Percentiles rank a stretch among this genome's conserved stretches.
Conservation (phyloP, 2,329 filamentous ascomycete species). For the Bimuria novae-zelandiae region DNA sequence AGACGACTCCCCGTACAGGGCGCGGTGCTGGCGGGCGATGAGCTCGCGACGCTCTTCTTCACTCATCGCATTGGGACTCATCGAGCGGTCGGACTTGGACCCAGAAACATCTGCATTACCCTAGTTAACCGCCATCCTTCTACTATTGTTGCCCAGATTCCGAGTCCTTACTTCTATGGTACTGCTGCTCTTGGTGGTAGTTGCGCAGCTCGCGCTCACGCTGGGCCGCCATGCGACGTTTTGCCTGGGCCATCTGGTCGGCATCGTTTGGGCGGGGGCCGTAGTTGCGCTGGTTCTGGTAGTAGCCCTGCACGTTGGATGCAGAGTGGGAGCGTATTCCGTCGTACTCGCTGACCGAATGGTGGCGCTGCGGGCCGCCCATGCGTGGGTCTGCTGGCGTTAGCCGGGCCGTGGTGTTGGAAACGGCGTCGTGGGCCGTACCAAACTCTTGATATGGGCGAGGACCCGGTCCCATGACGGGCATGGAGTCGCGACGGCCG, state of each 20-base stretch:
- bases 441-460: slow-evolving; percentile 64
- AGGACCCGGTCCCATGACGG: slow-evolving; percentile 63
- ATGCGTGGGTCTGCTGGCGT: slow-evolving; percentile 69
- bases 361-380: slow-evolving; percentile 72
- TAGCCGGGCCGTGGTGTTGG: slow-evolving; percentile 18
- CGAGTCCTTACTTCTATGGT: slow-evolving; percentile 96
- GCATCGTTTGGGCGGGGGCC: slow-evolving; percentile 87
- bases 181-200: slow-evolving; percentile 99
- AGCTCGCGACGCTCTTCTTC: slow-evolving; percentile 96
- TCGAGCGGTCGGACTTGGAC: slow-evolving; percentile 82
- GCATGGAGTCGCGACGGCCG: slow-evolving; percentile 80
- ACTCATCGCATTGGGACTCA: slow-evolving; percentile 84
- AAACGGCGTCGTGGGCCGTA: slow-evolving; percentile 44
- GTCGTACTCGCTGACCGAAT: slow-evolving; percentile 85
- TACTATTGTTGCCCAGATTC: slow-evolving; percentile 69
- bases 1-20: slow-evolving; percentile 79
- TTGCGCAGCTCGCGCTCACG: slow-evolving; percentile 98
- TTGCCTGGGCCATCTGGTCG: slow-evolving; percentile 98
- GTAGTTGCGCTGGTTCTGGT: slow-evolving; percentile 83
- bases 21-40: slow-evolving; percentile 93
- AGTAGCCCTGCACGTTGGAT: slow-evolving; percentile 89
- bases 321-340: slow-evolving; percentile 72
- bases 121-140: slow-evolving; percentile 54
- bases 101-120: slow-evolving; percentile 71
- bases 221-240: slow-evolving; percentile 98